Evolutionary conservation across 192 early-diverging fungal species (phyloP).

Genomic region (Phycomyces nitens): DNA sequence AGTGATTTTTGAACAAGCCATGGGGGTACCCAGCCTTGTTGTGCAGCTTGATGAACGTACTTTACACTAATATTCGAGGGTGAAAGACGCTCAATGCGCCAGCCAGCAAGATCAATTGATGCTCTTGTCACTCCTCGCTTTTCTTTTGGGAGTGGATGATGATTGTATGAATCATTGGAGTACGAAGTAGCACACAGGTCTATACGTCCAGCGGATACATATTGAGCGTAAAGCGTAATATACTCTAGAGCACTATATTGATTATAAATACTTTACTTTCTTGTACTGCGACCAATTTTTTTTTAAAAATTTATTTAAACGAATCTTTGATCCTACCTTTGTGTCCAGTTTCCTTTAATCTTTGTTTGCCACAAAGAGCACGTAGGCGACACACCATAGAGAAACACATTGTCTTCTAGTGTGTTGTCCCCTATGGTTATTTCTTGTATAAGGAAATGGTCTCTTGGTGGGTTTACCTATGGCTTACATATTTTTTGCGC

Average conservation of each 20-base stretch:
- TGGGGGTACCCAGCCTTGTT: constrained; percentile 41
- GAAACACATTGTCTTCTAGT: constrained; percentile 40
- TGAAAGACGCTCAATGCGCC: constrained; percentile 25
- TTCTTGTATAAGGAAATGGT: not conserved
- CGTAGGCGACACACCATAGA: constrained; percentile 35
- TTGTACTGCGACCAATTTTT: not conserved
- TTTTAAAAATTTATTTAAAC: not conserved
- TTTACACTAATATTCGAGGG: constrained; percentile 34
- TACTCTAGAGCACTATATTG: constrained; percentile 15
- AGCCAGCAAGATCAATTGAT: constrained; percentile 15
- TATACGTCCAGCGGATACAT: constrained; percentile 14
- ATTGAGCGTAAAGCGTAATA: constrained; percentile 15
- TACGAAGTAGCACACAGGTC: constrained; percentile 23
- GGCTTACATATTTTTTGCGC: constrained; percentile 41
- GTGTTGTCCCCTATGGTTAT: constrained; percentile 34
- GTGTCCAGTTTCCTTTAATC: constrained; percentile 44
- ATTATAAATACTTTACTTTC: not conserved
- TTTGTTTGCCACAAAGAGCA: constrained; percentile 39
- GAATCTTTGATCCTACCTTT: constrained; percentile 32
- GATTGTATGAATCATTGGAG: constrained; percentile 16
- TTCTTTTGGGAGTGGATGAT: constrained; percentile 17
- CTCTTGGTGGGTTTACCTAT: not conserved
- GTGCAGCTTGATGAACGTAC: constrained; percentile 34
- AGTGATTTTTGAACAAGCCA: constrained; percentile 24
- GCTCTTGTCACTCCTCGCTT: constrained; percentile 20